These are phyloP conservation scores for Cladosporium halotolerans DNA, from an alignment of 2,329 filamentous ascomycete genomes.

Conservation along the genomic window DNA sequence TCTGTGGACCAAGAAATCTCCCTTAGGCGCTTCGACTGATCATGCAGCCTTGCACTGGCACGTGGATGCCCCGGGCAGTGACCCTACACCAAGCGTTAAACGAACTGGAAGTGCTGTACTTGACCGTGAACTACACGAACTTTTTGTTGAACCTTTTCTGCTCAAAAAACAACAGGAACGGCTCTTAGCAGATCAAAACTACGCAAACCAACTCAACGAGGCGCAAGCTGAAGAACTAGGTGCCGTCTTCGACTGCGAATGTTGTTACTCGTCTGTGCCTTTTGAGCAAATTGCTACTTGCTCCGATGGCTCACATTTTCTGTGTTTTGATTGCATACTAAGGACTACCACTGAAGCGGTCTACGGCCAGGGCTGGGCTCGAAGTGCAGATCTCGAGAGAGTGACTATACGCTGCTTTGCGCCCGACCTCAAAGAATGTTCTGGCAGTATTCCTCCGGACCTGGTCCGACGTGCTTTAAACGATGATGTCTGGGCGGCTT, in stretches of 20 bases:
- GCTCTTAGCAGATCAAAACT: conserved; percentile 32
- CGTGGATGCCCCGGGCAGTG: conserved; percentile 43
- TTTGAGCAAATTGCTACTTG: conserved; percentile 74
- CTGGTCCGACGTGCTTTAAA: conserved; percentile 72
- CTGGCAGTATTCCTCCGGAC: conserved; percentile 63
- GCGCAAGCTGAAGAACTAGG: conserved; percentile 42
- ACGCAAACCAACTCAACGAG: conserved; percentile 44
- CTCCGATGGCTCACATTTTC: conserved; percentile 60
- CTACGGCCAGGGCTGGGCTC: conserved; percentile 87
- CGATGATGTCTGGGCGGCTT: conserved; percentile 62
- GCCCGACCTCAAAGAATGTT: conserved; percentile 59
- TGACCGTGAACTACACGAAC: conserved; percentile 44
- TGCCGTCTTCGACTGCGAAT: conserved; percentile 62
- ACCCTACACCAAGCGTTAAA: conserved; percentile 56
- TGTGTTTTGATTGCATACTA: conserved; percentile 78
- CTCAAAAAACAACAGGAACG: conserved; percentile 34
- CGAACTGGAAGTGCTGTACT: conserved; percentile 56
- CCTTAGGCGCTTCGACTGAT: conserved; percentile 45
- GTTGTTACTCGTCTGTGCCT: conserved; percentile 64
- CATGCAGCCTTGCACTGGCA: conserved; percentile 60
- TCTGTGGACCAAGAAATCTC: conserved; percentile 61
- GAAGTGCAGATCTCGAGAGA: conserved; percentile 65
- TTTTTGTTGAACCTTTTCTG: conserved; percentile 39
- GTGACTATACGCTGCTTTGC: conserved; percentile 81
- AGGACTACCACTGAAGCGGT: conserved; percentile 78